Percentiles rank a stretch among this genome's conserved stretches.
Conservation (phyloP, 2,329 filamentous ascomycete genomes). For the Aspergillus thermomutatus region DNA sequence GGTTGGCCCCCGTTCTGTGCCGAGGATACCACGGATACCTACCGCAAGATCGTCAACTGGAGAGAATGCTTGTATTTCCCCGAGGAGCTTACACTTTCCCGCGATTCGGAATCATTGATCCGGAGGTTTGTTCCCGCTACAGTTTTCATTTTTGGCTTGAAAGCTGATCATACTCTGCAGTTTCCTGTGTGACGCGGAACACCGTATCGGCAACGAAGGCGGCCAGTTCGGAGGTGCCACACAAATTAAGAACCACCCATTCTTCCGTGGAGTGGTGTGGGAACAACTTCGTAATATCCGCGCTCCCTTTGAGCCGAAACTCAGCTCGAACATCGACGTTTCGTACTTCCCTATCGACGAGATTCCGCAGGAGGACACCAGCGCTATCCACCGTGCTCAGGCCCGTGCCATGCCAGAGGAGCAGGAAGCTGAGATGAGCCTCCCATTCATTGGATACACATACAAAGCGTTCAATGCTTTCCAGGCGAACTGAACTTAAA, state of each 20-base stretch:
- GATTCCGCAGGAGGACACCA: slow-evolving; percentile 94
- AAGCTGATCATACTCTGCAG: slow-evolving; percentile 44
- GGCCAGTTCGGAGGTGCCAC: slow-evolving; percentile 66
- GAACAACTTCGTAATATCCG: slow-evolving; percentile 88
- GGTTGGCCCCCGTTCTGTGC: slow-evolving; percentile 99
- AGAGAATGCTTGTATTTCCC: slow-evolving; percentile 93
- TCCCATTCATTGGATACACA: slow-evolving; percentile 94
- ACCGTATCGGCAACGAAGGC: slow-evolving; percentile 74
- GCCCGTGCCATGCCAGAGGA: slow-evolving; percentile 70
- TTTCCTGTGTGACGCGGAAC: slow-evolving; percentile 89
- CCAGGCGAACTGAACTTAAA: slow-evolving; percentile 37
- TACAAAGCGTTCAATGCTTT: slow-evolving; percentile 92
- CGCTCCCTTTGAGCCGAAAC: slow-evolving; percentile 90
- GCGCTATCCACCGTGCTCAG: slow-evolving; percentile 79
- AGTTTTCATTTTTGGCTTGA: neutral
- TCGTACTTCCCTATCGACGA: slow-evolving; percentile 99
- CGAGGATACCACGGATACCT: slow-evolving; percentile 95
- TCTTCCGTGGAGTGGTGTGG: slow-evolving; percentile 97
- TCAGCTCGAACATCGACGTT: slow-evolving; percentile 91
- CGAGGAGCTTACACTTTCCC: slow-evolving; percentile 83
- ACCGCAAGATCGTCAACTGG: slow-evolving; percentile 99
- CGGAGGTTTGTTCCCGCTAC: slow-evolving; percentile 62
- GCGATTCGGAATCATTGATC: slow-evolving; percentile 88
- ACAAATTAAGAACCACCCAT: slow-evolving; percentile 89
- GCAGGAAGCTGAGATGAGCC: slow-evolving; percentile 87